phyloP scores from a whole-genome alignment of 78 protist genomes.

The Protostelium mycophagum region DNA sequence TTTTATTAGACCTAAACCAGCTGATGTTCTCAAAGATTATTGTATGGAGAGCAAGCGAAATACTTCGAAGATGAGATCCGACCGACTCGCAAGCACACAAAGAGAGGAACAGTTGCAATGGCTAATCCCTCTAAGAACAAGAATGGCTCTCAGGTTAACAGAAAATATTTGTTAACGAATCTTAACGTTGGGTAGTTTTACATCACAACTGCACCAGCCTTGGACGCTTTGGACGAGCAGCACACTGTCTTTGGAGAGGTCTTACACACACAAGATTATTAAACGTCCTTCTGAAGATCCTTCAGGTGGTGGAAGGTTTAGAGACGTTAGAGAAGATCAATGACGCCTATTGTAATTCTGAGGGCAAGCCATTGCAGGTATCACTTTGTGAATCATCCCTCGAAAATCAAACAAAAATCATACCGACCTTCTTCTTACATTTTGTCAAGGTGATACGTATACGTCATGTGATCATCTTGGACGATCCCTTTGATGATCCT shows the following conservation, averaged over 20 bases:
- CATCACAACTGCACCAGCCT: conserved; percentile 62
- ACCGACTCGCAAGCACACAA: conserved; percentile 36
- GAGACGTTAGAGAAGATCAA: conserved; percentile 71
- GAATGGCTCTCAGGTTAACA: conserved; percentile 52
- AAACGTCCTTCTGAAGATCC: no score
- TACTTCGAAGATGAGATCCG: conserved; percentile 85
- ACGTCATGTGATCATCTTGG: conserved; percentile 87
- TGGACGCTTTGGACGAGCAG: conserved; percentile 78
- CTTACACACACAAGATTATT: no score
- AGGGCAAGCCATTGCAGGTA: conserved; percentile 67
- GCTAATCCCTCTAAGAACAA: conserved; percentile 54
- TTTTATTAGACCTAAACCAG: no score
- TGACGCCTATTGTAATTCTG: conserved; percentile 54
- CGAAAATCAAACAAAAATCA: conserved; percentile 26
- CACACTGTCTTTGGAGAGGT: conserved; percentile 93
- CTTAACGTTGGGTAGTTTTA: conserved; percentile 61
- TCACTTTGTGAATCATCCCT: background rate
- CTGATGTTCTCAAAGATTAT: no score
- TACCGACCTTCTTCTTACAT: no score
- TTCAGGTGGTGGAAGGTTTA: conserved; percentile 89
- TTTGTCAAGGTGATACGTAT: conserved; percentile 72
- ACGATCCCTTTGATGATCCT: conserved; percentile 93
- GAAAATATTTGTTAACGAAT: conserved; percentile 3
- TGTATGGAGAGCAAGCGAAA: conserved; percentile 65
- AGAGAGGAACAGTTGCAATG: conserved; percentile 67